Conservation (phyloP, 495 filamentous ascomycete genomes). For the Trichoderma reesei region DNA sequence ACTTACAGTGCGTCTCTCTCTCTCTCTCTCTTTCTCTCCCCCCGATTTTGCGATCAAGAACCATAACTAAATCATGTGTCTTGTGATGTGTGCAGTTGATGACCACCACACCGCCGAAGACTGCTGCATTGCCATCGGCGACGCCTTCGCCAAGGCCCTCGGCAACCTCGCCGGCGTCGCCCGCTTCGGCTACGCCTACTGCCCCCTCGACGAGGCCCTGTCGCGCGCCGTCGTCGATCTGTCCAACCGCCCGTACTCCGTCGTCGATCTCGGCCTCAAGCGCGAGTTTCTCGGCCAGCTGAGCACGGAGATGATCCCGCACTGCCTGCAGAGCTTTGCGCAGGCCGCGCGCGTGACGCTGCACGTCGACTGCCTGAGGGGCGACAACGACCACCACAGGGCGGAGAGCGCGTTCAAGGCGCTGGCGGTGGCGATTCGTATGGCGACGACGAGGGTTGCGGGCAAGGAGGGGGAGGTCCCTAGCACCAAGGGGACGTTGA, state of each 20-base stretch:
- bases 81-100: conserved; percentile 55
- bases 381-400: conserved; percentile 90
- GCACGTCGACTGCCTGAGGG: conserved; percentile 82
- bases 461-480: conserved; percentile 83
- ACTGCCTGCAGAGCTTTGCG: conserved; percentile 88
- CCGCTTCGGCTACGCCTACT: conserved; percentile 84
- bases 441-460: conserved; percentile 61
- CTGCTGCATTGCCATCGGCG: conserved; percentile 80
- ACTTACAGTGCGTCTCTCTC: conserved; percentile 59
- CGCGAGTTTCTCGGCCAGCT: conserved; percentile 90
- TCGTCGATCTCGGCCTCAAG: conserved; percentile 69
- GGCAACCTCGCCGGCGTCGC: conserved; percentile 67
- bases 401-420: conserved; percentile 98
- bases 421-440: conserved; percentile 70
- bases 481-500: conserved; percentile 83
- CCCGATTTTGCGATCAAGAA: no score
- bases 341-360: conserved; percentile 83
- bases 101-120: conserved; percentile 99
- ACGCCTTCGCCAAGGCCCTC: conserved; percentile 70
- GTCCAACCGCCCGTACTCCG: conserved; percentile 76
- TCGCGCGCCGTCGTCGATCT: conserved; percentile 91
- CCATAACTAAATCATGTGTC: background rate
- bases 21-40: no score
- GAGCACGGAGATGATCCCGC: conserved; percentile 93
- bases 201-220: conserved; percentile 89